Evolutionary conservation across 306 rosid genomes (phyloP), one percentile per base, ranked within the genome.

Genomic region (Boehmeria nivea): DNA sequence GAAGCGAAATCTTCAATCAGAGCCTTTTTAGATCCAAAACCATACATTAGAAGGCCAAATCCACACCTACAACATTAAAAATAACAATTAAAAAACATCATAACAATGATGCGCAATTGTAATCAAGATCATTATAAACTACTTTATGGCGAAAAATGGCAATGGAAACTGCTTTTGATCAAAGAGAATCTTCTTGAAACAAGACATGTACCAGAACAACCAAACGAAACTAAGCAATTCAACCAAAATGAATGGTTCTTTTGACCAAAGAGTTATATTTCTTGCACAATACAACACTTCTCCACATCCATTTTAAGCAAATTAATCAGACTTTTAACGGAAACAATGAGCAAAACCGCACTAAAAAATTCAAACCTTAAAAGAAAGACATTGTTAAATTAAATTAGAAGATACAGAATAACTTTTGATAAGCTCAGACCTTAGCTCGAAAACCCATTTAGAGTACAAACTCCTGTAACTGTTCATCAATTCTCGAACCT

Each of bases 1-100:
- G 89, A 87, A 74, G 89, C 98, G 75, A 91, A 91, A 75, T 91
- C 93, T 76, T 87, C 98, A 71, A 87, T 77, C 82, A 87, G 53
- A 24, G 75, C 72, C 75, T 78, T 91, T 72, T 91, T 91, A 48
- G 98, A 91, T 60, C 98, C 98, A 80, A 87, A 91, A 59, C 95
- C 96, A 76, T 87, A 91, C 93, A 87, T 87, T 15, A 87, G 72
- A 71, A 91, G 85, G 37, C 81, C 81, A 46, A 84, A 83, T 46
- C 89, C 93, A 59, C 81, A 87, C 56, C 98, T 87, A 60, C 6
- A 4, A 50, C 43, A 34, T 51, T 59, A 14, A 17, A 58, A 50
- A 20, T 0, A 59, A n/a, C 8, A 66, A 47, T 11, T 12, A 28
- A 45, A 9, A 19, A 18, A 45, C 3, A 6, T 2, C 6, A 15